Percentiles rank a stretch among this genome's conserved stretches.
phyloP scores from a whole-genome alignment of 1,284 basidiomycete genomes.

The Lignosus rhinocerotis region DNA sequence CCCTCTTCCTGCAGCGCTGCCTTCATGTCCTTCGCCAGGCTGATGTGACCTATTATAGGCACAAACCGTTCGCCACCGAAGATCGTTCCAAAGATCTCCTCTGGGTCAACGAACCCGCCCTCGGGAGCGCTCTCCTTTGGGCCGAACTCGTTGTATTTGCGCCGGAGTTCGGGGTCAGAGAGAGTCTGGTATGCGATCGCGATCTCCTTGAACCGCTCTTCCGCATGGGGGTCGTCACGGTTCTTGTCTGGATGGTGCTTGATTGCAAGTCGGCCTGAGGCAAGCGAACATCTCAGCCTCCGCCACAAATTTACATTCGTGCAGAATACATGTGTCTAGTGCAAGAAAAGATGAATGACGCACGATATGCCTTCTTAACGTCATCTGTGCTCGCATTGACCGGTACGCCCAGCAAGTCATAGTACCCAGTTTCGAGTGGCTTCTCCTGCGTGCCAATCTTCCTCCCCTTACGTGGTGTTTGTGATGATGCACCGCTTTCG shows the following conservation, averaged over 20 bases:
- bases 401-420: conserved; percentile 80
- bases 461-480: conserved; percentile 46
- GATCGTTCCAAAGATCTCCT: conserved; percentile 92
- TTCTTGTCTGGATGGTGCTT: conserved; percentile 94
- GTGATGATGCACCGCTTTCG: conserved; percentile 27
- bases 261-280: conserved; percentile 86
- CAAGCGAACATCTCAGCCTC: neutral
- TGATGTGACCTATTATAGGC: conserved; percentile 83
- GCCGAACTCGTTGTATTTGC: conserved; percentile 94
- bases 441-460: conserved; percentile 87
- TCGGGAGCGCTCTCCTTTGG: conserved; percentile 79
- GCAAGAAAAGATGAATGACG: conserved; percentile 29
- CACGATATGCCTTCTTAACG: conserved; percentile 94
- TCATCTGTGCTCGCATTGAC: conserved; percentile 80
- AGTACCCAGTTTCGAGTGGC: conserved; percentile 88
- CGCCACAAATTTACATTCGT: too few species aligned
- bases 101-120: conserved; percentile 73
- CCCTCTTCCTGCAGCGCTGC: conserved; percentile 93
- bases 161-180: conserved; percentile 81
- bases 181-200: conserved; percentile 89
- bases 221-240: conserved; percentile 88
- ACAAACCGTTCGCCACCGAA: conserved; percentile 88
- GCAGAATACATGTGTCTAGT: neutral
- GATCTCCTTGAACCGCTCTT: conserved; percentile 88
- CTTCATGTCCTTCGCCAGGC: conserved; percentile 95